Conservation (phyloP, 2,329 filamentous ascomycete genomes). For the Seiridium cupressi region DNA sequence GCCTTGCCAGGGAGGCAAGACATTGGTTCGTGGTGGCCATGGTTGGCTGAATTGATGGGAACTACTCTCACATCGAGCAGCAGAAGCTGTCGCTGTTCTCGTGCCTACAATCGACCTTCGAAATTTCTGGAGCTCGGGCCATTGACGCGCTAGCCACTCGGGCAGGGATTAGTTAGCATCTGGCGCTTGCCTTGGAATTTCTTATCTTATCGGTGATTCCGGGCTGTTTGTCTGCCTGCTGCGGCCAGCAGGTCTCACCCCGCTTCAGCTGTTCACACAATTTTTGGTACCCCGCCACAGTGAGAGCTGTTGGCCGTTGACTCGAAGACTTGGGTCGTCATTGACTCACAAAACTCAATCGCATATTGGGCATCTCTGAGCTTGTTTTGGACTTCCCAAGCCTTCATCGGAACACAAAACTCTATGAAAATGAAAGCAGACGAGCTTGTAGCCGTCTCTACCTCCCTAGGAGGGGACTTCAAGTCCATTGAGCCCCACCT, state of each 20-base stretch:
- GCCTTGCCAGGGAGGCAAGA: conserved; percentile 52
- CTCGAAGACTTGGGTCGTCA: conserved; percentile 12
- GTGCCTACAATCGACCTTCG: background rate
- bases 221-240: background rate
- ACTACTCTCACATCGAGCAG: background rate
- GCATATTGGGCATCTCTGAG: conserved; percentile 2
- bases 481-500: conserved; percentile 77
- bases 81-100: background rate
- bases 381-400: background rate
- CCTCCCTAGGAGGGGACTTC: conserved; percentile 65
- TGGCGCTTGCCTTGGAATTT: background rate
- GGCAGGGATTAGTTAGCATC: too few species aligned
- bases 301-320: conserved; percentile 14
- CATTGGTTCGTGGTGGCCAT: conserved; percentile 55
- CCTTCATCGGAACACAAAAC: conserved; percentile 3
- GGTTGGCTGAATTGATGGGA: conserved; percentile 8
- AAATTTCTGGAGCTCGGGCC: conserved; percentile 26
- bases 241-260: conserved; percentile 8
- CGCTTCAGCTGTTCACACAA: conserved; percentile 7
- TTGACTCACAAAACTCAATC: conserved; percentile 2
- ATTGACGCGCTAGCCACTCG: background rate
- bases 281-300: conserved; percentile 19
- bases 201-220: background rate
- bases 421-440: conserved; percentile 52
- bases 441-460: conserved; percentile 51